Conservation (phyloP, 2,329 filamentous ascomycete genomes). For the Colletotrichum brevisporum region DNA sequence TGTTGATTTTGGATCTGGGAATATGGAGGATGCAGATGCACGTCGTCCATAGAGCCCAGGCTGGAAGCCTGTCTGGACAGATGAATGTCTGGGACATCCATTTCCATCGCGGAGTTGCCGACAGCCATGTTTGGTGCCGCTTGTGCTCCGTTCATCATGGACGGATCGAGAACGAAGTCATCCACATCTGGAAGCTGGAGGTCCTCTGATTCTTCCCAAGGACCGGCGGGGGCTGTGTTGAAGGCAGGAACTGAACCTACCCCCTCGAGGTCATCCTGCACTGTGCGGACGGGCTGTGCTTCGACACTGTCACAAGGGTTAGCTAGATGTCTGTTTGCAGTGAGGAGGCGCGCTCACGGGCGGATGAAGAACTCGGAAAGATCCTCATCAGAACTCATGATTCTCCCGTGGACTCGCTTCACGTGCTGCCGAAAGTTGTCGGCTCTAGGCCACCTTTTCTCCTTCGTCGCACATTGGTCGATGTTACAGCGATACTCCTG, state of each 20-base stretch:
- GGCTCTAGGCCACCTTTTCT: conserved; percentile 82
- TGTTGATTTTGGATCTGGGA: background rate
- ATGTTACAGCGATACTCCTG: conserved; percentile 73
- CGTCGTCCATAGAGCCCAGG: background rate
- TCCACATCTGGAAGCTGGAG: conserved; percentile 27
- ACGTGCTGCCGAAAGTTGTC: conserved; percentile 93
- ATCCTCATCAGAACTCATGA: conserved; percentile 54
- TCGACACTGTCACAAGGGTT: background rate
- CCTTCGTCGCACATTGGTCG: conserved; percentile 67
- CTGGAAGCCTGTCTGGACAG: background rate
- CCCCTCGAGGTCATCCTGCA: conserved; percentile 30
- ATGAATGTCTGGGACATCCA: background rate
- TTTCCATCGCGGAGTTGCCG: background rate
- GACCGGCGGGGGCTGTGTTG: background rate
- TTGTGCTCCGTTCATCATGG: background rate
- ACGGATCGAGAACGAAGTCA: conserved; percentile 28
- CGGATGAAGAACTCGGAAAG: conserved; percentile 51
- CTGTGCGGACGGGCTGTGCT: background rate
- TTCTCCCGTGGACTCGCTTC: conserved; percentile 71
- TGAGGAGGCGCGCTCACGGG: conserved; percentile 44
- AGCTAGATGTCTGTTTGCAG: background rate
- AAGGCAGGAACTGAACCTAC: conserved; percentile 27
- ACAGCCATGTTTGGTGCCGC: background rate
- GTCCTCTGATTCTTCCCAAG: conserved; percentile 21
- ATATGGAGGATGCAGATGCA: background rate